Conservation (phyloP, 2,329 filamentous ascomycete genomes). For the Penicillium crustosum region DNA sequence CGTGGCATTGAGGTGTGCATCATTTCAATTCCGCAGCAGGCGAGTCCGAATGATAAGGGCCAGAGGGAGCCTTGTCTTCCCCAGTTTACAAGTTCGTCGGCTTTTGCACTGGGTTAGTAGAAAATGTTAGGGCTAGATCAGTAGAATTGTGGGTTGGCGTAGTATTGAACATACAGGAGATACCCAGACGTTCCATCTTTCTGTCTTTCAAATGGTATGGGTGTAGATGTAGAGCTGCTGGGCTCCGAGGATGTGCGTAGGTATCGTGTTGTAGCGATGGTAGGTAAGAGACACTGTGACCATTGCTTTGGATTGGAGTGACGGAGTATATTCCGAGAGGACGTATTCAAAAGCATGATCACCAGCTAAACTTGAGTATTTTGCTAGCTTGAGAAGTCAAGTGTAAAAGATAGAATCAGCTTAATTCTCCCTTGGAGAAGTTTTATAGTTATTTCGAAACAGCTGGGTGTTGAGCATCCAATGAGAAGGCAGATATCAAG, state of each 20-base stretch:
- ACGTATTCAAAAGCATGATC: neutral
- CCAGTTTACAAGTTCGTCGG: slow-evolving; percentile 82
- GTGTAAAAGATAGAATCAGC: neutral
- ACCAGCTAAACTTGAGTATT: neutral
- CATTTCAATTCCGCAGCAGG: slow-evolving; percentile 89
- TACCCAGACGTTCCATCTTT: slow-evolving; percentile 11
- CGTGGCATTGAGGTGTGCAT: slow-evolving; percentile 86
- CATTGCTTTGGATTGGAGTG: neutral
- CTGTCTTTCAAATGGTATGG: neutral
- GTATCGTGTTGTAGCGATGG: neutral
- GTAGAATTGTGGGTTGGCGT: neutral
- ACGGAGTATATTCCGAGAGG: neutral
- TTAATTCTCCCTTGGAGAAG: neutral
- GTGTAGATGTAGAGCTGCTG: neutral
- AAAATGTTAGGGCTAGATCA: neutral
- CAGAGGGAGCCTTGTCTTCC: slow-evolving; percentile 79
- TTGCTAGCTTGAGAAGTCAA: neutral
- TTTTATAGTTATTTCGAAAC: neutral
- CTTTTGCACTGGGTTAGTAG: slow-evolving; percentile 61
- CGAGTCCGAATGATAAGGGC: slow-evolving; percentile 86
- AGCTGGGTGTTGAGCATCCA: neutral
- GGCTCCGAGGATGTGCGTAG: neutral
- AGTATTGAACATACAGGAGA: slow-evolving; percentile 6
- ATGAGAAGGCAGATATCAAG: neutral
- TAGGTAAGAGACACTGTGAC: neutral